Percentiles rank a stretch among this genome's conserved stretches.
Conservation (phyloP, 768 basidiomycete genomes). For the Dioszegia hungarica region DNA sequence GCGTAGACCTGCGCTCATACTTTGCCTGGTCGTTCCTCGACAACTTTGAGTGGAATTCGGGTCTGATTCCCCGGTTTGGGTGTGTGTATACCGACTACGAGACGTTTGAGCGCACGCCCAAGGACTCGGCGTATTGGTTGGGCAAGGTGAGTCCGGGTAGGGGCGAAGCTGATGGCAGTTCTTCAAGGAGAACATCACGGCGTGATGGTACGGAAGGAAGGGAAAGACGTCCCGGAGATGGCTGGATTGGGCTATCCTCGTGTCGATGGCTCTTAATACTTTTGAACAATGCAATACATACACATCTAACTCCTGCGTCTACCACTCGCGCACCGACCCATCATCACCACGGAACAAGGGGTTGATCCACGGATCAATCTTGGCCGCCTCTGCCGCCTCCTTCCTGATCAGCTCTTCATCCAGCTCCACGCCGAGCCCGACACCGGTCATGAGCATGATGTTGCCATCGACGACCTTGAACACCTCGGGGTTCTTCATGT, state of each 20-base stretch:
- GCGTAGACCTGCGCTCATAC: slow-evolving; percentile 37
- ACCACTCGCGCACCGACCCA: slow-evolving; percentile 45
- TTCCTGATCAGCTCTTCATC: slow-evolving; percentile 45
- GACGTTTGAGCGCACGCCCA: slow-evolving; percentile 38
- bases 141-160: slow-evolving; percentile 15
- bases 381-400: slow-evolving; percentile 33
- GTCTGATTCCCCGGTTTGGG: slow-evolving; percentile 33
- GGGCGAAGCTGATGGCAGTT: slow-evolving; percentile 11
- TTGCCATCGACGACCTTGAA: slow-evolving; percentile 43
- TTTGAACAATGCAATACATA: too few species aligned
- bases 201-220: neutral
- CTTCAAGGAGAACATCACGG: slow-evolving; percentile 20
- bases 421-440: slow-evolving; percentile 46
- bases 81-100: slow-evolving; percentile 34
- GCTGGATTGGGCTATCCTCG: too few species aligned
- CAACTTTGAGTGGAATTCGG: slow-evolving; percentile 42
- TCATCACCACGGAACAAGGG: slow-evolving; percentile 44
- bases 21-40: slow-evolving; percentile 28
- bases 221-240: too few species aligned
- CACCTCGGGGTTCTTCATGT: slow-evolving; percentile 47
- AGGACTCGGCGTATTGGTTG: slow-evolving; percentile 30
- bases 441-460: slow-evolving; percentile 33
- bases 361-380: slow-evolving; percentile 45
- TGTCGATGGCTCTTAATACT: too few species aligned
- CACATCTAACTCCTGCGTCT: slow-evolving; percentile 1